Evolutionary conservation across 2,329 filamentous ascomycete genomes (phyloP), one percentile per base, ranked within the genome.

Genomic region (Arthroderma sp.): DNA sequence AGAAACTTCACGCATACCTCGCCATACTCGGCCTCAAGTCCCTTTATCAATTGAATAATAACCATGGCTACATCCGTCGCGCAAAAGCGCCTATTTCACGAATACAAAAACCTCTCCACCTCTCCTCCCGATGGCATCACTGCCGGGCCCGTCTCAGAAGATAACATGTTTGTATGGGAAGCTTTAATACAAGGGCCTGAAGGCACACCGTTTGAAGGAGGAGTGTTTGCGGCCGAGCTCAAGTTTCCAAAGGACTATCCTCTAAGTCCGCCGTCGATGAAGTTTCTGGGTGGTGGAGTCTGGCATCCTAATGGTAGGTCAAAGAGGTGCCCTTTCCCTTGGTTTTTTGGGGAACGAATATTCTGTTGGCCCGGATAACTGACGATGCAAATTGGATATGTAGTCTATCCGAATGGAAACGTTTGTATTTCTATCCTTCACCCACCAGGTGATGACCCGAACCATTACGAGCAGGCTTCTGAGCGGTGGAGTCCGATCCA

Each of bases 401-500:
- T 52, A 78, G 77, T 98, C 60, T 96, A 95, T 68, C 70, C 77
- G 7, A 79, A 78, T 58, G 91, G 91, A 56, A 78, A 81, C 51
- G 85, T 98, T 46, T 98, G 91, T 73, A 96, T 98, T 63, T 93
- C 85, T 36, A 98, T 98, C 67, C 74, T 98, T 36, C 91, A 98
- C 64, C 85, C 89, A 8, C 89, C 91, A 3, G 88, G 85, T 66
- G 88, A 95, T 58, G 91, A 98, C 61, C 80, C 85, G 59, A 91
- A 84, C 64, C 89, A 89, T 45, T 98, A 98, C 69, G 91, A 98
- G 65, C 76, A 77, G 28, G 88, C 87, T 10, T 75, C 78, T 29
- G 91, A 98, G 72, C 79, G 91, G 47, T 98, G 91, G 91, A 84
- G 77, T 47, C 91, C 91, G 28, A 89, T 96, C 3, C 91, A 96